Evolutionary conservation across 164 flowering plant species (phyloP).

Genomic region (Stephania cephalantha): DNA sequence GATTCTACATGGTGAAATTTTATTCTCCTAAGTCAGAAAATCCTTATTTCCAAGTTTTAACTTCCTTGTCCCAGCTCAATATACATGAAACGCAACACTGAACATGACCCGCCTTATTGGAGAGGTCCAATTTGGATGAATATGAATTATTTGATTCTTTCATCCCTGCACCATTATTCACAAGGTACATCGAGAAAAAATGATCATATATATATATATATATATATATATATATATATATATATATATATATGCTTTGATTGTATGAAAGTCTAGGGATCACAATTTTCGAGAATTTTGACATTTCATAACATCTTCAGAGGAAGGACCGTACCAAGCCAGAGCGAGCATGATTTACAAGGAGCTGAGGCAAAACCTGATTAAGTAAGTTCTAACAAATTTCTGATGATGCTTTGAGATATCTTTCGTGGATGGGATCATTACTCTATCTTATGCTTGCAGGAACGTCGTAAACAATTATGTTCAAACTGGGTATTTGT

Average conservation of each 20-base stretch:
- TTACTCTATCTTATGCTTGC: constrained; percentile 16
- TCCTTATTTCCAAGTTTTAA: constrained; percentile 7
- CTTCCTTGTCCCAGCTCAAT: constrained; percentile 45
- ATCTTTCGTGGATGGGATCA: not conserved
- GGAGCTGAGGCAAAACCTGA: constrained; percentile 67
- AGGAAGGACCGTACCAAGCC: constrained; percentile 45
- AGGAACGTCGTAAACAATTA: constrained; percentile 77
- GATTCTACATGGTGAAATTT: not conserved
- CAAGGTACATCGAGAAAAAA: constrained; percentile 34
- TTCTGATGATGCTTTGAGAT: not conserved
- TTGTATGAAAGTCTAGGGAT: not conserved
- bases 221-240: no score
- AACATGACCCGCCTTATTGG: constrained; percentile 97
- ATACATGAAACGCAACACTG: constrained; percentile 95
- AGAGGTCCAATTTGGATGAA: constrained; percentile 98
- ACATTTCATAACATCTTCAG: constrained; percentile 18
- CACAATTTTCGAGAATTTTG: not conserved
- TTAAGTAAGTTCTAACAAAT: constrained; percentile 43
- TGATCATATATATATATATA: no score
- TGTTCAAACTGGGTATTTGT: constrained; percentile 62
- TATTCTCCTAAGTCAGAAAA: not conserved
- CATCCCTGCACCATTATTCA: constrained; percentile 77
- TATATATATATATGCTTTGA: not conserved
- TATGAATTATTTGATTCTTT: constrained; percentile 93
- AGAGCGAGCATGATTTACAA: constrained; percentile 46